A percentile compares a stretch with the other conserved stretches of the same genome.
phyloP scores from a whole-genome alignment of 1,284 basidiomycete genomes.

The Malassezia sympodialis region DNA sequence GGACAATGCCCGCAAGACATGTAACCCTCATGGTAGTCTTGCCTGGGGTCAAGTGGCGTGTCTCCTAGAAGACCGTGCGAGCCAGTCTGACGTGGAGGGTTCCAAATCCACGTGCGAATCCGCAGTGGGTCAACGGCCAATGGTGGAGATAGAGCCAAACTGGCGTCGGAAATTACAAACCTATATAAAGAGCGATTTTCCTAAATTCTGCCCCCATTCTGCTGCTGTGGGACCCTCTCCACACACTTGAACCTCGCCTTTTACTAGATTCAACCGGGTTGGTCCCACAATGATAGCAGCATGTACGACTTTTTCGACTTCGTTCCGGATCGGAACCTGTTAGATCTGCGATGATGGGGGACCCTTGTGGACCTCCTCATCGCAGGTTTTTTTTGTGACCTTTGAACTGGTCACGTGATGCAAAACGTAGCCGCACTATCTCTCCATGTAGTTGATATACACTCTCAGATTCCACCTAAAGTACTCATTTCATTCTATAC shows the following conservation, averaged over 20 bases:
- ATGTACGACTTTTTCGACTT: conserved; percentile 16
- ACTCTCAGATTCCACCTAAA: too few species aligned
- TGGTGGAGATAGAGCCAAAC: not conserved
- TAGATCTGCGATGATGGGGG: conserved; percentile 2
- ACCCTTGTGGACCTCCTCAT: conserved; percentile 2
- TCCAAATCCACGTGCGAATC: conserved; percentile 5
- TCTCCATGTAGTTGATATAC: too few species aligned
- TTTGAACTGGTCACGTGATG: conserved; percentile 7
- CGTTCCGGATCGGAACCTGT: conserved; percentile 1
- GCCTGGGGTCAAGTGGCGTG: not conserved
- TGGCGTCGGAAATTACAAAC: not conserved
- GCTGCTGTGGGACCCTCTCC: conserved; percentile 19
- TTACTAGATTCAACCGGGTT: conserved; percentile 23
- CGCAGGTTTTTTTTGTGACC: conserved; percentile 7
- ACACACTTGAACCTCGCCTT: conserved; percentile 21
- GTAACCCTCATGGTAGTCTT: not conserved
- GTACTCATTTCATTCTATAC: not conserved
- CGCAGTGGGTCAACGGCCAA: conserved; percentile 14
- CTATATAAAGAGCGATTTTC: not conserved
- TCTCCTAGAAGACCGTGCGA: conserved; percentile 5
- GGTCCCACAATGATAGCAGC: conserved; percentile 17
- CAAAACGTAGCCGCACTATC: too few species aligned
- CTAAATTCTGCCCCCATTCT: not conserved
- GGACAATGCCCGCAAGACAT: not conserved
- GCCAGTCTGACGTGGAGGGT: conserved; percentile 12